These are phyloP conservation scores for Nelumbo lutea DNA, from an alignment of 164 flowering plant genomes.

Conservation along the genomic window DNA sequence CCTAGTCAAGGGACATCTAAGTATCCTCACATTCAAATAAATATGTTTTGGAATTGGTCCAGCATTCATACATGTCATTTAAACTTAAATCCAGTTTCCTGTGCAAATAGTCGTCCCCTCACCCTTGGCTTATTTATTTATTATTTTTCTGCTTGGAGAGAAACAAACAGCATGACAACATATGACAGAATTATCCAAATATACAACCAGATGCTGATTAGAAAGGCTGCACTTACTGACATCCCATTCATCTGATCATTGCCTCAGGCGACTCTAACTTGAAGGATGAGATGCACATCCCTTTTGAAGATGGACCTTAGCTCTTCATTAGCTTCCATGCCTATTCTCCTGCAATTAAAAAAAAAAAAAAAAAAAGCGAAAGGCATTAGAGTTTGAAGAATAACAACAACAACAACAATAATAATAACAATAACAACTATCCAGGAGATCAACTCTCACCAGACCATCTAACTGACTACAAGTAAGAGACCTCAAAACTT, in stretches of 20 bases:
- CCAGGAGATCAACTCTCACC: background rate
- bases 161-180: background rate
- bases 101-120: too few species aligned
- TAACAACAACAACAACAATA: too few species aligned
- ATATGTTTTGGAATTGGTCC: too few species aligned
- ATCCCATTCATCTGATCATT: background rate
- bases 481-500: background rate
- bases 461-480: background rate
- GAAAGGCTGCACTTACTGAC: background rate
- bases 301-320: constrained; percentile 79
- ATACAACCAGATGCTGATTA: background rate
- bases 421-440: too few species aligned
- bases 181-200: background rate
- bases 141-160: too few species aligned
- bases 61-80: too few species aligned
- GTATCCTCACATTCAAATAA: too few species aligned
- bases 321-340: constrained; percentile 86
- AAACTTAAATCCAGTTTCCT: too few species aligned
- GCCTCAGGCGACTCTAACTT: constrained; percentile 47
- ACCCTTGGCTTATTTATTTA: too few species aligned
- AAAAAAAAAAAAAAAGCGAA: too few species aligned
- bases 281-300: constrained; percentile 81
- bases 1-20: too few species aligned
- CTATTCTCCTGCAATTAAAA: constrained; percentile 27
- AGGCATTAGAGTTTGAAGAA: too few species aligned